These are phyloP conservation scores for Rhizoctonia solani DNA, from an alignment of 1,284 basidiomycete genomes.

Conservation along the genomic window DNA sequence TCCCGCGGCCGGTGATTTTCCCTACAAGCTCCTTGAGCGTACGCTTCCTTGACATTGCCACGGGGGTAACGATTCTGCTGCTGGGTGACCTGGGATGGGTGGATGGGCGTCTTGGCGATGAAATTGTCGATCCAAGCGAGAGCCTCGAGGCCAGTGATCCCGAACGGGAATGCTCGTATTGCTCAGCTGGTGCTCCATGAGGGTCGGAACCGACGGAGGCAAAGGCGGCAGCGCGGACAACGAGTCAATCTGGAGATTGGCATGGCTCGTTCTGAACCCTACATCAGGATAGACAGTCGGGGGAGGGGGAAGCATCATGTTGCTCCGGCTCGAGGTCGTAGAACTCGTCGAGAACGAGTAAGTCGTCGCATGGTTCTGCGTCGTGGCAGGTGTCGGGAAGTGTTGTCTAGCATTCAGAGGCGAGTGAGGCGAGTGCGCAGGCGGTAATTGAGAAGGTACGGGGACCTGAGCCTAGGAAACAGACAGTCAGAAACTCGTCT, in stretches of 20 bases:
- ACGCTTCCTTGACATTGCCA: background rate
- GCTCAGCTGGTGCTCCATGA: background rate
- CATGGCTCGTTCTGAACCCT: constrained; percentile 6
- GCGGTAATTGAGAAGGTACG: background rate
- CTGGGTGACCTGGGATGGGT: background rate
- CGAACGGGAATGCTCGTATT: too few species aligned
- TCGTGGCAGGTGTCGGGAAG: constrained; percentile 14
- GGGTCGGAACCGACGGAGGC: background rate
- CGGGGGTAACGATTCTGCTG: background rate
- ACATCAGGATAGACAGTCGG: background rate
- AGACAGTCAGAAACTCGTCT: background rate
- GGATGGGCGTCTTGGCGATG: too few species aligned
- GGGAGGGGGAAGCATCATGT: background rate
- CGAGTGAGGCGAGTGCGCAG: background rate
- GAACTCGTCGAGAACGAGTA: constrained; percentile 1
- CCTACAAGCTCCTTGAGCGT: constrained; percentile 16
- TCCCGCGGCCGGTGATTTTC: background rate
- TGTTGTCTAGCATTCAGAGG: background rate
- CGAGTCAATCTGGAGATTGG: constrained; percentile 6
- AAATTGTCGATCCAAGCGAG: background rate
- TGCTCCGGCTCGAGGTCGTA: too few species aligned
- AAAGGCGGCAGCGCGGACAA: background rate
- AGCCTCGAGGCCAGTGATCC: too few species aligned
- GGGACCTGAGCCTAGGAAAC: background rate
- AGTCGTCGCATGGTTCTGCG: background rate